These are phyloP conservation scores for Aspergillus fumigatus DNA, from an alignment of 2,329 filamentous ascomycete species.

Conservation along the genomic window DNA sequence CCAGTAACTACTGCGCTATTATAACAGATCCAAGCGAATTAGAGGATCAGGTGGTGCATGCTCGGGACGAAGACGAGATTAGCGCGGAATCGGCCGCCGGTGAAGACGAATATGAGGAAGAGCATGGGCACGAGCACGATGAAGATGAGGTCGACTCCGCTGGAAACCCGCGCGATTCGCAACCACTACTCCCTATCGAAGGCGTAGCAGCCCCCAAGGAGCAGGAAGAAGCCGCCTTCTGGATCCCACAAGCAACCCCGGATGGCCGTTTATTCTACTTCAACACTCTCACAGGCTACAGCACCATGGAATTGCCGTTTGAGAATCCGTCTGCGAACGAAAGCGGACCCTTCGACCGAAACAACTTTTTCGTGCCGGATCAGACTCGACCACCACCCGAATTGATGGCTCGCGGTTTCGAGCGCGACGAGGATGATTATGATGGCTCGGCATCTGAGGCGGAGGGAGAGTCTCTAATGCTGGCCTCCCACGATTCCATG, in stretches of 20 bases:
- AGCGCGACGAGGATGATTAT: constrained; percentile 84
- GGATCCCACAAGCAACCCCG: constrained; percentile 94
- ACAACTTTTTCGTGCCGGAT: constrained; percentile 82
- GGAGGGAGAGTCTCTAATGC: constrained; percentile 70
- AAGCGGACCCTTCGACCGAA: constrained; percentile 79
- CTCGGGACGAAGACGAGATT: constrained; percentile 49
- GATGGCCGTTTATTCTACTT: constrained; percentile 95
- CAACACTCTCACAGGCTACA: constrained; percentile 94
- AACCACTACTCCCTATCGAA: constrained; percentile 63
- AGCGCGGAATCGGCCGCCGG: constrained; percentile 50
- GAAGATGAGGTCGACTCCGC: constrained; percentile 65
- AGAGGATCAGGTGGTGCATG: constrained; percentile 56
- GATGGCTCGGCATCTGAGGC: constrained; percentile 86
- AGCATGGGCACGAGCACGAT: constrained; percentile 63
- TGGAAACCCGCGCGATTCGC: constrained; percentile 59
- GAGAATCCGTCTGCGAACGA: constrained; percentile 83
- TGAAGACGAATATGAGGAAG: constrained; percentile 56
- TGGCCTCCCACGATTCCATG: constrained; percentile 64
- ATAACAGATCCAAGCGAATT: constrained; percentile 73
- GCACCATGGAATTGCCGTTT: constrained; percentile 87
- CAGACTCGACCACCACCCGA: constrained; percentile 86
- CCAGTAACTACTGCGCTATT: constrained; percentile 95
- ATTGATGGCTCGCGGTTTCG: constrained; percentile 78
- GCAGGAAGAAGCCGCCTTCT: constrained; percentile 88
- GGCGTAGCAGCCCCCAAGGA: constrained; percentile 54